Conservation (phyloP, 1,284 basidiomycete genomes). For the Irpex rosettiformis region DNA sequence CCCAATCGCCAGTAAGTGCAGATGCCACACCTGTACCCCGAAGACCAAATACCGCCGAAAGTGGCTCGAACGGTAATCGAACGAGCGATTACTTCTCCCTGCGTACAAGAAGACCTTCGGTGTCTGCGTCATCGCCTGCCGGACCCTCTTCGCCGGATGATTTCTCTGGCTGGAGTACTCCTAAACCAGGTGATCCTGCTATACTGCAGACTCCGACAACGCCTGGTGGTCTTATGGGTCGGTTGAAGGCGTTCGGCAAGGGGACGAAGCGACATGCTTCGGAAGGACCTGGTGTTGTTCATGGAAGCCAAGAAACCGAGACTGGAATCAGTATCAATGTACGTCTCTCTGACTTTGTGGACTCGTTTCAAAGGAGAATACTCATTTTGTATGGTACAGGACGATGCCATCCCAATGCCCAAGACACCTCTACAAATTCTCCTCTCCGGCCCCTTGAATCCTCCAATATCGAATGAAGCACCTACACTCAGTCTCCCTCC, state of each 20-base stretch:
- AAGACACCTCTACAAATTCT: conserved; percentile 61
- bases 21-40: conserved; percentile 32
- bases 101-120: conserved; percentile 41
- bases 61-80: conserved; percentile 12
- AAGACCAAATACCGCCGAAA: conserved; percentile 13
- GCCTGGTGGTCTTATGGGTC: conserved; percentile 65
- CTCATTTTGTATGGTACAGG: neutral
- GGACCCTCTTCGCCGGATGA: conserved; percentile 42
- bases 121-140: conserved; percentile 24
- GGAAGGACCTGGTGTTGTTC: conserved; percentile 30
- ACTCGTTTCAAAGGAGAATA: conserved; percentile 2
- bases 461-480: conserved; percentile 70
- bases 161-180: conserved; percentile 45
- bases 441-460: conserved; percentile 64
- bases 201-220: no score
- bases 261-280: conserved; percentile 45
- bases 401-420: conserved; percentile 17
- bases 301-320: conserved; percentile 19
- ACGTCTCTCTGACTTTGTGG: conserved; percentile 11
- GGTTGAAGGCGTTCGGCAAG: conserved; percentile 74
- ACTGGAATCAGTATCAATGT: conserved; percentile 28
- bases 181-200: no score
- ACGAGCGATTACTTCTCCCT: conserved; percentile 52
- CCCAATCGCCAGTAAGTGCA: conserved; percentile 32
- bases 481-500: conserved; percentile 65